phyloP scores from a whole-genome alignment of 2,329 filamentous ascomycete species.

The Sporothrix curviconia region DNA sequence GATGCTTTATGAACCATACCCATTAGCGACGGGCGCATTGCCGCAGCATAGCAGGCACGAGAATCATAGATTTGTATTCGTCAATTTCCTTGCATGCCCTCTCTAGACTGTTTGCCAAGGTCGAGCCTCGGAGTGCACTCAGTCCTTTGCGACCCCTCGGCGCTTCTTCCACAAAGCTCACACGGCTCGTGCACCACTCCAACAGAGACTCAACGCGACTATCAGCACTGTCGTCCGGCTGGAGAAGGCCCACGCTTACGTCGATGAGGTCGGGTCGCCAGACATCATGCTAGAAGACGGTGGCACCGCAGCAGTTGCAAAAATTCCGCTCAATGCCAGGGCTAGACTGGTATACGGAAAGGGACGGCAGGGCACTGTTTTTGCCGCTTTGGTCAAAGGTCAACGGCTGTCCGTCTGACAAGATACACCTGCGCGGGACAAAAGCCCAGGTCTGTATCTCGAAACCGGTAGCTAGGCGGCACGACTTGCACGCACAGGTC shows the following conservation, averaged over 20 bases:
- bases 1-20: not conserved
- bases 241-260: slow-evolving; percentile 55
- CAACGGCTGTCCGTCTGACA: slow-evolving; percentile 13
- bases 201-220: slow-evolving; percentile 53
- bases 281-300: slow-evolving; percentile 54
- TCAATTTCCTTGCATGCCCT: not conserved
- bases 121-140: slow-evolving; percentile 23
- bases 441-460: slow-evolving; percentile 63
- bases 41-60: not conserved
- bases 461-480: slow-evolving; percentile 53
- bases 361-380: not conserved
- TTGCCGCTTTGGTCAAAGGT: not conserved
- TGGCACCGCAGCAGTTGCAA: slow-evolving; percentile 56
- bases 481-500: slow-evolving; percentile 56
- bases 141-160: slow-evolving; percentile 25
- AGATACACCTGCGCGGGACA: slow-evolving; percentile 53
- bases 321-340: slow-evolving; percentile 52
- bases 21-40: not conserved
- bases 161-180: slow-evolving; percentile 55
- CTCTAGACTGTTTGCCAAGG: slow-evolving; percentile 25
- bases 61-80: not conserved
- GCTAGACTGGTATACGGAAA: slow-evolving; percentile 46
- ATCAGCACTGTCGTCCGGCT: slow-evolving; percentile 34
- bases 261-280: slow-evolving; percentile 52
- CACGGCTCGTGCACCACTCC: slow-evolving; percentile 52